A percentile compares a stretch with the other conserved stretches of the same genome.
phyloP scores from a whole-genome alignment of 305 asterid species.

The Rubia balearica region DNA sequence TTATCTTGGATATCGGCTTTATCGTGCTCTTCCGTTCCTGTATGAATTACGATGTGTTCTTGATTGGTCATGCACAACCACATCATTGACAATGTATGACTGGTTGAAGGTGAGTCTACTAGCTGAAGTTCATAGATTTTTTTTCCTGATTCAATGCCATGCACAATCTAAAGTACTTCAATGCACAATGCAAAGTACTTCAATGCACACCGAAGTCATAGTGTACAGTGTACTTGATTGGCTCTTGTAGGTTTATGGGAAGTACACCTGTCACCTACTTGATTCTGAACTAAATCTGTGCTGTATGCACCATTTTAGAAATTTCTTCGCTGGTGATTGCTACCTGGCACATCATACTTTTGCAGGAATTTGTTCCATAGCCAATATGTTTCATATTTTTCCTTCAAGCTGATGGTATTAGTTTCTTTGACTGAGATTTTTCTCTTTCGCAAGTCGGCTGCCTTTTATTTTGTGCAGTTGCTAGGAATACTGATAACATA shows the following conservation, averaged over 20 bases:
- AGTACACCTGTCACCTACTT: neutral
- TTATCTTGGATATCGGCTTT: slow-evolving; percentile 81
- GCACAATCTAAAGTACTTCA: no score
- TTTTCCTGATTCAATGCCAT: no score
- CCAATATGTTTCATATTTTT: neutral
- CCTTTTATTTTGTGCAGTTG: neutral
- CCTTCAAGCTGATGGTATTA: neutral
- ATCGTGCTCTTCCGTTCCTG: slow-evolving; percentile 94
- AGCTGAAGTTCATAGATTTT: neutral
- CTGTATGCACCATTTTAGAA: neutral
- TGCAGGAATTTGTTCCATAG: neutral
- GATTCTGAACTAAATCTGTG: neutral
- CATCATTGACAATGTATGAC: slow-evolving; percentile 96
- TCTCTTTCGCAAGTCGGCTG: neutral
- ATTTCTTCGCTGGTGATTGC: slow-evolving; percentile 3
- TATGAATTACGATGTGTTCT: slow-evolving; percentile 93
- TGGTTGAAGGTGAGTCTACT: slow-evolving; percentile 79
- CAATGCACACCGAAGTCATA: no score
- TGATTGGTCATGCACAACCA: slow-evolving; percentile 98
- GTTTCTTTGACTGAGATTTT: neutral
- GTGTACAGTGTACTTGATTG: neutral
- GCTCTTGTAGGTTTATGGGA: neutral
- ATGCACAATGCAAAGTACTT: no score
- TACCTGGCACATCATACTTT: neutral
- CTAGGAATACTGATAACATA: slow-evolving; percentile 2